phyloP scores from a whole-genome alignment of 2,329 filamentous ascomycete genomes.

The Alternaria novae-zelandiae region DNA sequence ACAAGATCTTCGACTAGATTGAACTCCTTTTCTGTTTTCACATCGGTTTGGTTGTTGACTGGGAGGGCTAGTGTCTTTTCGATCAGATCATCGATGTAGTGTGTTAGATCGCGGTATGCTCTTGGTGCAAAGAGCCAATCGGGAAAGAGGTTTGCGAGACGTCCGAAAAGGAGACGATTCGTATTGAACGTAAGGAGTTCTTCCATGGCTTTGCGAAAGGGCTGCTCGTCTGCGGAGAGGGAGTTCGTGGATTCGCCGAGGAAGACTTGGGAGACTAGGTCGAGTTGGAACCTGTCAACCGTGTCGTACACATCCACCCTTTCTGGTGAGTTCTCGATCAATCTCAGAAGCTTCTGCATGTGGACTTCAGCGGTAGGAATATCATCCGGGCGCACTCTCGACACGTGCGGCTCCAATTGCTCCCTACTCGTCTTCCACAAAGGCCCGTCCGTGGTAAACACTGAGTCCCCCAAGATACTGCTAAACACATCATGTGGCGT shows the following conservation, averaged over 20 bases:
- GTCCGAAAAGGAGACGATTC: conserved; percentile 6
- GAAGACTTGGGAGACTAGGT: conserved; percentile 6
- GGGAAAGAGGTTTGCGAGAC: conserved; percentile 7
- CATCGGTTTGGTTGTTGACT: conserved; percentile 5
- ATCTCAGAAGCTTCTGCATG: conserved; percentile 1
- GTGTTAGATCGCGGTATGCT: conserved; percentile 4
- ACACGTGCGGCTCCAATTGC: conserved; percentile 7
- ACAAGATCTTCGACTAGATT: conserved; percentile 6
- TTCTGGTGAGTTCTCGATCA: not conserved
- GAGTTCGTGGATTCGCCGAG: conserved; percentile 8
- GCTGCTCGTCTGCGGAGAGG: conserved; percentile 6
- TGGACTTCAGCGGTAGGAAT: conserved; percentile 3
- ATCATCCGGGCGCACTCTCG: conserved; percentile 5
- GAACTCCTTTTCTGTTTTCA: conserved; percentile 3
- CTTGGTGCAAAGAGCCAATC: conserved; percentile 3
- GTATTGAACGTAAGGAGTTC: conserved; percentile 8
- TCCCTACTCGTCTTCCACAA: conserved; percentile 10
- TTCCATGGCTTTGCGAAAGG: conserved; percentile 9
- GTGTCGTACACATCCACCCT: conserved; percentile 5
- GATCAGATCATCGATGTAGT: conserved; percentile 1
- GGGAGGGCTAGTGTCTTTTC: conserved; percentile 5
- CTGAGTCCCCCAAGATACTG: conserved; percentile 9
- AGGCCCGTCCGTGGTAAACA: conserved; percentile 9
- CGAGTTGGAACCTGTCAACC: conserved; percentile 9
- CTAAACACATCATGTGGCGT: conserved; percentile 14